phyloP scores from a whole-genome alignment of 768 basidiomycete species.

The Lactarius hatsudake region DNA sequence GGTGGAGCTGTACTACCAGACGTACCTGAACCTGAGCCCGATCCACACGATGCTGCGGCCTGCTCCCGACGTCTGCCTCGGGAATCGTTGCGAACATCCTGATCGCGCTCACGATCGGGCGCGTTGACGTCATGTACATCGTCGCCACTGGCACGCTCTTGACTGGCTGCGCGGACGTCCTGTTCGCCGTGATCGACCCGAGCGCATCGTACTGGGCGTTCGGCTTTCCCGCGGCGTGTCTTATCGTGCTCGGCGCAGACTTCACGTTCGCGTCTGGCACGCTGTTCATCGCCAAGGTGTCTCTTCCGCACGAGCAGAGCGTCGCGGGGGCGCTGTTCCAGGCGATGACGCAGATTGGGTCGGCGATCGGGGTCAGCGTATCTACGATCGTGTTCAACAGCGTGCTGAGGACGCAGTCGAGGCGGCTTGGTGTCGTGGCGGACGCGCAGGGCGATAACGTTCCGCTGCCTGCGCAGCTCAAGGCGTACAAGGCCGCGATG shows the following conservation, averaged over 20 bases:
- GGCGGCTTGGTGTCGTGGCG: constrained; percentile 35
- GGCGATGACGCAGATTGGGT: constrained; percentile 77
- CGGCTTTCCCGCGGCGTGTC: constrained; percentile 64
- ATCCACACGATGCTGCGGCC: constrained; percentile 62
- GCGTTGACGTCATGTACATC: constrained; percentile 54
- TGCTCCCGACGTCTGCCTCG: constrained; percentile 68
- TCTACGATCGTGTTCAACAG: constrained; percentile 69
- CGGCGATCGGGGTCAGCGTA: constrained; percentile 66
- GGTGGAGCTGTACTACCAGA: constrained; percentile 71
- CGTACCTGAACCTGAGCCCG: constrained; percentile 52
- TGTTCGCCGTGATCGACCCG: constrained; percentile 68
- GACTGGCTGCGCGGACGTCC: constrained; percentile 55
- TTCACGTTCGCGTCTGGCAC: constrained; percentile 74
- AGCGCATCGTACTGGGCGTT: constrained; percentile 66
- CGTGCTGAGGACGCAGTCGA: constrained; percentile 39
- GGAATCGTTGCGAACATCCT: constrained; percentile 64
- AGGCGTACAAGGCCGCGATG: constrained; percentile 59
- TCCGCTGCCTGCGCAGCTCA: constrained; percentile 41
- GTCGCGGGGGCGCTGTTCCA: constrained; percentile 77
- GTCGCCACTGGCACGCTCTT: constrained; percentile 56
- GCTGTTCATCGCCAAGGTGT: constrained; percentile 68
- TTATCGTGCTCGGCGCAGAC: constrained; percentile 73
- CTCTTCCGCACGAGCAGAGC: constrained; percentile 68
- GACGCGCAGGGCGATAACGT: constrained; percentile 33
- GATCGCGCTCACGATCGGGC: constrained; percentile 57